Base-by-base conservation (phyloP, 2,329 filamentous ascomycete species). In the Teratosphaeria gauchensis region DNA sequence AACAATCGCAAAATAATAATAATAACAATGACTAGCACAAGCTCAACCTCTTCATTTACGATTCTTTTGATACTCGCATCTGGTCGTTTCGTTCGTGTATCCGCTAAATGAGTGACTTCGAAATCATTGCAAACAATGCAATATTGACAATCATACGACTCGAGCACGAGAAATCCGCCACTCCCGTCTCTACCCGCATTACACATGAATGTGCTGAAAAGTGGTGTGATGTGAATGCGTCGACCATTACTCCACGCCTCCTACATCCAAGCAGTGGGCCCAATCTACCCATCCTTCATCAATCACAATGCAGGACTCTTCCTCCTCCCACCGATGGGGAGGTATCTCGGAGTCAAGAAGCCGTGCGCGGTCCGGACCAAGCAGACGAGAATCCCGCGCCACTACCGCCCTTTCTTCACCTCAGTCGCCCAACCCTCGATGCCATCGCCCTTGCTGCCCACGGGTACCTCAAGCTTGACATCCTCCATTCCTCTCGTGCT, bases 401-500 rank as follows among this genome's bases (percentile, higher is more conserved):
- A 35, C 63, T 74, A 91, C 77, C 88, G 83, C 77, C 87, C 88
- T 79, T 94, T 92, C 68, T 80, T 80, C 42, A 95, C 82, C 77
- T 97, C 92, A 48, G 80, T 85, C 8, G 90, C 85, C 92, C 92
- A 97, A 3, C 92, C 92, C 58, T 96, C 90, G 69, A 97, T 97
- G 0, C 90, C 92, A 59, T 96, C 92, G 1, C 92, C 92, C 59
- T 85, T 85, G 63, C 86, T 90, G 6, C 91, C 91, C 0, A 95
- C 88, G 54, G 85, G 77, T 33, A 96, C 80, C 16, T 87, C 84
- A 61, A 96, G 81, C 71, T 83, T 85, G 58, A 92, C 76, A 11
- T 82, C 83, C 67, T 92, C 86, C 92, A 99, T 97, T 7, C 92
- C 92, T 35, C 87, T 86, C 2, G 92, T 92, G 64, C 91, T 88